These are phyloP conservation scores for Aspergillus ibericus DNA, from an alignment of 2,329 filamentous ascomycete species.

Conservation along the genomic window DNA sequence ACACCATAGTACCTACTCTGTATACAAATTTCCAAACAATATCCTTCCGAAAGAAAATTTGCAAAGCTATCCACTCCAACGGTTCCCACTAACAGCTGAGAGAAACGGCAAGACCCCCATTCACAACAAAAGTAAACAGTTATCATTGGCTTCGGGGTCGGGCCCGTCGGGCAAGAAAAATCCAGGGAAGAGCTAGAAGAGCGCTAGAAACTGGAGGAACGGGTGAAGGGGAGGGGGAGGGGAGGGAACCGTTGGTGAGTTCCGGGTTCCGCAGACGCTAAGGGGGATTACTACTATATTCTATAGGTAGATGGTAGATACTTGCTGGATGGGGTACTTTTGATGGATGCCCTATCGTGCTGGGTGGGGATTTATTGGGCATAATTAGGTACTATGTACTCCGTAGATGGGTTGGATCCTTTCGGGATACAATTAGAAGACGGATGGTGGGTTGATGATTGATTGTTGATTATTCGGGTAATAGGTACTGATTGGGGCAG, in stretches of 20 bases:
- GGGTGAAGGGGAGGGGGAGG: background rate
- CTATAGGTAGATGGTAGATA: background rate
- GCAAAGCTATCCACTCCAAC: background rate
- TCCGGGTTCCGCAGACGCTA: background rate
- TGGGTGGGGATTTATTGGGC: too few relatives aligned
- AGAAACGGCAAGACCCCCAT: background rate
- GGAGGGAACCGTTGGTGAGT: conserved; percentile 15
- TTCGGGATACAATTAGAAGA: background rate
- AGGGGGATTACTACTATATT: too few relatives aligned
- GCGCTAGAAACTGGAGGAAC: conserved; percentile 18
- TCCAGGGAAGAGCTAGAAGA: conserved; percentile 14
- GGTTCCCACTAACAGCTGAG: too few relatives aligned
- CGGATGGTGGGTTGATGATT: background rate
- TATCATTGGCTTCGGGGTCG: conserved; percentile 11
- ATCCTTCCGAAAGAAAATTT: background rate
- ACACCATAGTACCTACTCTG: too few relatives aligned
- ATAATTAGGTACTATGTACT: too few relatives aligned
- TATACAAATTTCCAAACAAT: too few relatives aligned
- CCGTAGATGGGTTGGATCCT: background rate
- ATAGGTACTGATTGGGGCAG: background rate
- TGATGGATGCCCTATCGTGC: too few relatives aligned
- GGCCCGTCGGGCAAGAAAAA: background rate
- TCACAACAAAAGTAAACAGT: background rate
- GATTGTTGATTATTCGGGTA: background rate
- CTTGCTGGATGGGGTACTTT: too few relatives aligned